These are phyloP conservation scores for Pseudoperonospora humuli DNA, from an alignment of 352 stramenopile species.

Conservation along the genomic window DNA sequence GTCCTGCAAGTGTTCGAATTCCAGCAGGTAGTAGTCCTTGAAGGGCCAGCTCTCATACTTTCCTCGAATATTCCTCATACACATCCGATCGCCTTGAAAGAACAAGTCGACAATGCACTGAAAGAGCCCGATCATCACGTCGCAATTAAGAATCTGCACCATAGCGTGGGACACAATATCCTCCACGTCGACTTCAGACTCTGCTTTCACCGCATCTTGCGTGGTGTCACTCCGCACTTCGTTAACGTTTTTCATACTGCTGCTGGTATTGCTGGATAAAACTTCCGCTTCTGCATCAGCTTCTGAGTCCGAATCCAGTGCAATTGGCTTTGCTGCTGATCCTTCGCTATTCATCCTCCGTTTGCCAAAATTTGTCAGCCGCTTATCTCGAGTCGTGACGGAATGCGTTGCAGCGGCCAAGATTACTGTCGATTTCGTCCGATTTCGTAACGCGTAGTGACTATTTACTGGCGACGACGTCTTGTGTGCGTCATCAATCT, in stretches of 20 bases:
- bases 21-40: slow-evolving; percentile 16
- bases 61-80: slow-evolving; percentile 30
- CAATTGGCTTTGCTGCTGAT: slow-evolving; percentile 39
- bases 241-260: slow-evolving; percentile 4
- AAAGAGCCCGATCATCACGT: slow-evolving; percentile 39
- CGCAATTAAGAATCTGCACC: slow-evolving; percentile 17
- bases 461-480: neutral
- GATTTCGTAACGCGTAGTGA: slow-evolving; percentile 14
- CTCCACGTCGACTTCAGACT: slow-evolving; percentile 16
- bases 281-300: slow-evolving; percentile 25
- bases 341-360: slow-evolving; percentile 21
- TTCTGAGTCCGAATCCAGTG: slow-evolving; percentile 44
- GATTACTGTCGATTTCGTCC: slow-evolving; percentile 5
- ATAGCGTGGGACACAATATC: slow-evolving; percentile 11
- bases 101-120: slow-evolving; percentile 28
- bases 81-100: slow-evolving; percentile 30
- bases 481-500: slow-evolving; percentile 3
- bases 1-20: slow-evolving; percentile 12
- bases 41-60: slow-evolving; percentile 28
- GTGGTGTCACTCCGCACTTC: slow-evolving; percentile 8
- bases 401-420: neutral
- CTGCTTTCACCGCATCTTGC: slow-evolving; percentile 1
- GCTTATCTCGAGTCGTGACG: neutral
- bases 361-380: slow-evolving; percentile 12
- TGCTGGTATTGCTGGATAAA: neutral